These are phyloP conservation scores for Coleophoma cylindrospora DNA, from an alignment of 2,329 filamentous ascomycete species.

Conservation along the genomic window DNA sequence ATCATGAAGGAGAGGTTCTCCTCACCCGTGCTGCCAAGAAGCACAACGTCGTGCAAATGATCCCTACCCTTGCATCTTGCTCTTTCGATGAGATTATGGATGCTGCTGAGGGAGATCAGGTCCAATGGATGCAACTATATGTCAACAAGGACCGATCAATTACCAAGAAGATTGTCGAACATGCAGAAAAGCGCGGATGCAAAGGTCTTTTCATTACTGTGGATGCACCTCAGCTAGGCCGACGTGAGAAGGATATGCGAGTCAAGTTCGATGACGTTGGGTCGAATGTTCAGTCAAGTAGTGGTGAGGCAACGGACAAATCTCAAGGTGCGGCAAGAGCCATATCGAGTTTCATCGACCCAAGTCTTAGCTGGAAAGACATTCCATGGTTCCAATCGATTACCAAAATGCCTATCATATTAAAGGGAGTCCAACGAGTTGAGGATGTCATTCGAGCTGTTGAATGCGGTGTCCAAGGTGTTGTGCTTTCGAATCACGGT, in stretches of 20 bases:
- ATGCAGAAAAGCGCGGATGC: conserved; percentile 88
- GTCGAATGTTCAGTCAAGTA: conserved; percentile 68
- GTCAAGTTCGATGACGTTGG: conserved; percentile 83
- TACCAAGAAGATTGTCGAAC: conserved; percentile 83
- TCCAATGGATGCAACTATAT: conserved; percentile 93
- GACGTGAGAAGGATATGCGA: conserved; percentile 97
- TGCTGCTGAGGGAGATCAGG: conserved; percentile 71
- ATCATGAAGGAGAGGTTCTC: conserved; percentile 90
- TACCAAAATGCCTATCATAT: conserved; percentile 89
- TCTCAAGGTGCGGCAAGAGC: conserved; percentile 90
- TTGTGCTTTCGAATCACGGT: conserved; percentile 94
- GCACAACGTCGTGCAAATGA: conserved; percentile 96
- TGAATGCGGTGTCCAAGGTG: conserved; percentile 76
- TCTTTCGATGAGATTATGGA: conserved; percentile 97
- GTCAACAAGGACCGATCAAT: conserved; percentile 94
- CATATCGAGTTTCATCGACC: conserved; percentile 96
- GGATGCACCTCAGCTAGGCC: conserved; percentile 90
- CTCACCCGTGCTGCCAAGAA: conserved; percentile 78
- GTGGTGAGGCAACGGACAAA: conserved; percentile 70
- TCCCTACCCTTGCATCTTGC: conserved; percentile 92
- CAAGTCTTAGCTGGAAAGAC: conserved; percentile 86
- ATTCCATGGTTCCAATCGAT: conserved; percentile 89
- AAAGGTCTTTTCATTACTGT: conserved; percentile 98
- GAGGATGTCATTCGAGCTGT: conserved; percentile 90
- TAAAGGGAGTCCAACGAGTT: conserved; percentile 94